Percentiles rank a stretch among this genome's conserved stretches.
Evolutionary conservation across 495 filamentous ascomycete species (phyloP).

Genomic region (Trypethelium eluteriae): DNA sequence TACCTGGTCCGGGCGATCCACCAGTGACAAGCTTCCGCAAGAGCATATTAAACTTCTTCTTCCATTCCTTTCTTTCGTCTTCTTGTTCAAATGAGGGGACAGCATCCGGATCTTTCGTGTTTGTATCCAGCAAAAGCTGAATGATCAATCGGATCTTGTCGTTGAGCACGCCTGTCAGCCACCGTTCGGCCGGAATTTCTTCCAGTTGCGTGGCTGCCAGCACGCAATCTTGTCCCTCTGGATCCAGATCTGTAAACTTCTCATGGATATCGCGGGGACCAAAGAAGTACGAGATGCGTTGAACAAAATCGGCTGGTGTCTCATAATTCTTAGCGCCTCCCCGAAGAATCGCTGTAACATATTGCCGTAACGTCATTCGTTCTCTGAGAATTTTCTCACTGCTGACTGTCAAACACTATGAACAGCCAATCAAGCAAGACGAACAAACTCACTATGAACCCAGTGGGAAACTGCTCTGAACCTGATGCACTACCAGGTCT

Average conservation of each 20-base stretch:
- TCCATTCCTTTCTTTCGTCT: slow-evolving; percentile 1
- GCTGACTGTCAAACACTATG: slow-evolving; percentile 15
- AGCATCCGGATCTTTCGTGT: not conserved
- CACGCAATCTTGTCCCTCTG: not conserved
- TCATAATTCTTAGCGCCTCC: slow-evolving; percentile 58
- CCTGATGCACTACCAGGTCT: slow-evolving; percentile 19
- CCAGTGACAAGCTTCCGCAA: slow-evolving; percentile 1
- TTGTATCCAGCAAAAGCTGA: slow-evolving; percentile 5
- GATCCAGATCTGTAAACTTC: not conserved
- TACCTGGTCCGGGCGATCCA: not conserved
- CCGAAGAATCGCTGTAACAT: slow-evolving; percentile 48
- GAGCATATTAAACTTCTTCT: slow-evolving; percentile 1
- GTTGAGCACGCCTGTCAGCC: not conserved
- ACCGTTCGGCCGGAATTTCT: slow-evolving; percentile 7
- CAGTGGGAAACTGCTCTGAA: slow-evolving; percentile 14
- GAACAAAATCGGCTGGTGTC: slow-evolving; percentile 48
- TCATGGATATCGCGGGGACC: slow-evolving; percentile 26
- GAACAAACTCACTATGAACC: slow-evolving; percentile 25
- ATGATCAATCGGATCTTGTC: slow-evolving; percentile 9
- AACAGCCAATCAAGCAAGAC: not conserved
- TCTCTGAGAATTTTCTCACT: slow-evolving; percentile 16
- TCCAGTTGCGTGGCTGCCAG: slow-evolving; percentile 13
- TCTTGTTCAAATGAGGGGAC: slow-evolving; percentile 6
- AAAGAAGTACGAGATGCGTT: slow-evolving; percentile 59
- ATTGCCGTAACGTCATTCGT: slow-evolving; percentile 22